Conservation (phyloP, 2,329 filamentous ascomycete genomes). For the Cytospora schulzeri region DNA sequence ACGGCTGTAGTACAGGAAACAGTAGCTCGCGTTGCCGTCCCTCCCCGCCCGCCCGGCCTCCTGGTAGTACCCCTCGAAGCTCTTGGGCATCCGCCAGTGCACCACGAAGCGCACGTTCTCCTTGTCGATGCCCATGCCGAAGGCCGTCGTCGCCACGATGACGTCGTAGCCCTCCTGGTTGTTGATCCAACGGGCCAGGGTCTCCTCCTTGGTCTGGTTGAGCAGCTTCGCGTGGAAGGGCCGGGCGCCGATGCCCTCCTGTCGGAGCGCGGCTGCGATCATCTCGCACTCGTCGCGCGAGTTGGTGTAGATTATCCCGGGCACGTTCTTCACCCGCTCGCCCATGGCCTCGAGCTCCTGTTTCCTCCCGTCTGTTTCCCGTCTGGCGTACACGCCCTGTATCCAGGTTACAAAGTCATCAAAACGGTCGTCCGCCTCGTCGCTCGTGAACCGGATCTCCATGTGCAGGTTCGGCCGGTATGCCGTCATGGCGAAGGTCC, state of each 20-base stretch:
- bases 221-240: conserved; percentile 72
- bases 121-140: conserved; percentile 98
- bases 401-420: conserved; percentile 78
- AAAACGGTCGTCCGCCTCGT: conserved; percentile 72
- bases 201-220: conserved; percentile 70
- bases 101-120: conserved; percentile 92
- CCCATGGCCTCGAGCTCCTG: conserved; percentile 57
- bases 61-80: conserved; percentile 95
- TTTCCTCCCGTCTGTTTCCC: conserved; percentile 60
- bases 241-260: conserved; percentile 71
- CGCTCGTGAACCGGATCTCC: conserved; percentile 80
- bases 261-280: conserved; percentile 65
- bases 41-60: conserved; percentile 90
- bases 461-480: conserved; percentile 85
- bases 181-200: conserved; percentile 70
- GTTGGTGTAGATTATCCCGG: conserved; percentile 80
- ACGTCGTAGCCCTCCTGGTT: conserved; percentile 81
- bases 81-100: conserved; percentile 92
- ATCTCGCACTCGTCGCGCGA: conserved; percentile 74
- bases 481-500: conserved; percentile 80
- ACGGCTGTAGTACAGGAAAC: conserved; percentile 87
- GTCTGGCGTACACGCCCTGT: conserved; percentile 68
- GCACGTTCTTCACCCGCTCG: conserved; percentile 64
- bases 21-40: conserved; percentile 83
- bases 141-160: conserved; percentile 92